Base-by-base conservation (phyloP, 1,139 yeast species). In the Geotrichum macrosporum region DNA sequence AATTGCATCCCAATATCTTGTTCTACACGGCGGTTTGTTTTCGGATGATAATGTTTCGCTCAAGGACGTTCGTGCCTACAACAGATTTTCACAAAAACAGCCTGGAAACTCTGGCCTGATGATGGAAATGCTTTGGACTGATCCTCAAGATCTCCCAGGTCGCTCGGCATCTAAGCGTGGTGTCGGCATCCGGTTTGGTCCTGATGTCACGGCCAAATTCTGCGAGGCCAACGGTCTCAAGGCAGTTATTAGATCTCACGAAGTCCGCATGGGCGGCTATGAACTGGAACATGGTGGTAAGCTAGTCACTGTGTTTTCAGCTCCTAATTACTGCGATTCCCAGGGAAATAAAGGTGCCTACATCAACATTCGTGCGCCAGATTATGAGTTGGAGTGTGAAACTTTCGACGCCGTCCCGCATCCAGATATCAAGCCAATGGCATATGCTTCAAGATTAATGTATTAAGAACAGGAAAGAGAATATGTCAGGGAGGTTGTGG, bases 101-200 rank as follows among this genome's bases (percentile, higher is more conserved):
- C 96, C 96, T 16, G 94, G 95, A 38, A 77, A 81, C 57, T 88
- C 84, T 50, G 98, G 98, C 8, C 71, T 87, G 41, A 94, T 94
- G 65, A 92, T 89, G 96, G 98, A 92, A 62, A 74, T 94, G 64
- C 72, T 92, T 52, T 92, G 99, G 99, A 86, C 97, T 0, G 99
- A 92, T 64, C 99, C 99, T 1, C 96, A 88, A 64, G 72, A 73
- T 0, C 72, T 68, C 9, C 70, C 76, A 15, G 98, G 98, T 12
- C 75, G 95, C 42, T 79, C 88, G 1, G 87, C 94, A 3, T 84
- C 95, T 20, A 88, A 88, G 67, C 78, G 99, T 63, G 99, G 99
- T 34, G 81, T 89, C 47, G 97, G 98, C 22, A 78, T 86, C 67
- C 95, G 92, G 64, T 92, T 92, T 65, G 99, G 99, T 0, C 96